Evolutionary conservation across 495 filamentous ascomycete genomes (phyloP), one percentile per base, ranked within the genome.

Genomic region (Hypoxylon perforatum): DNA sequence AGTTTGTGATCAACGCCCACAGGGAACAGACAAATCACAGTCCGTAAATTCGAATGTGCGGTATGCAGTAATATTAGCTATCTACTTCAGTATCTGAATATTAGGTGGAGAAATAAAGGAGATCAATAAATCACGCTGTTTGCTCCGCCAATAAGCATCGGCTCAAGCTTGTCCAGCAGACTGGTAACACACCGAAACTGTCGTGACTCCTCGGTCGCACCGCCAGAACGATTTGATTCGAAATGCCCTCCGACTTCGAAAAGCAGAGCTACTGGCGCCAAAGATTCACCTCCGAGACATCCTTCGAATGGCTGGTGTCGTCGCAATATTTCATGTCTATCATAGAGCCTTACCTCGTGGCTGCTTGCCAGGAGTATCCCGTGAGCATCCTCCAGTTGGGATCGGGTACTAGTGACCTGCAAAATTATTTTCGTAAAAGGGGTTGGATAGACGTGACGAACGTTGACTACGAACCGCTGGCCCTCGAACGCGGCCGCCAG

Each of bases 391-490:
- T 82, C 3, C 75, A 82, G 19, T 25, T 81, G 3, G 79, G 79
- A 33, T 74, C 67, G 7, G 79, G 79, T 15, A 82, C 78, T 0
- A 81, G 78, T 60, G 77, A 82, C 38, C 42, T 82, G 28, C 78
- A 81, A 17, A 73, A 65, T 39, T 69, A 69, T 46, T 64, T 82
- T 7, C 74, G 77, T 3, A 28, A 19, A 4, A 47, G 39, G 9
- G 75, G 75, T 3, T 77, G 75, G 41, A 6, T 38, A 2, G 65
- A 79, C 61, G 68, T 81, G 41, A 78, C 75, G 1, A 80, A 81
- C 44, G 60, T 76, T 46, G 79, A 81, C 66, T 81, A 76, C 63
- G 78, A 80, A 47, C 77, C 77, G 0, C 56, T 80, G 14, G 78
- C 79, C 12, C 62, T 77, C 3, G 75, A 76, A 19, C 65, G 74